Conservation (phyloP, 2,329 filamentous ascomycete species). For the Didymella sp. region DNA sequence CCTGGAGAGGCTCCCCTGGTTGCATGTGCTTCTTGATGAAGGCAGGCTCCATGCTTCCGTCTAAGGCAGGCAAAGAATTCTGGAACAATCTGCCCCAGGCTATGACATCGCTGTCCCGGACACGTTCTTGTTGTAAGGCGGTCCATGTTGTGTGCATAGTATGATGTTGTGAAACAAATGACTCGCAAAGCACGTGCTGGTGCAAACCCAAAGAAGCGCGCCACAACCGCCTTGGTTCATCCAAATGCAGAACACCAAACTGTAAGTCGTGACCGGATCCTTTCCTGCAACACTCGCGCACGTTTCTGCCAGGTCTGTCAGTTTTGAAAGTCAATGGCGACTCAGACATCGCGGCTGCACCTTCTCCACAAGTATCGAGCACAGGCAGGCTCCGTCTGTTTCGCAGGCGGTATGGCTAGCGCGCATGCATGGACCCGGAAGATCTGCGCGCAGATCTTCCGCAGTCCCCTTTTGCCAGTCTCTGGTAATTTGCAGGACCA, state of each 20-base stretch:
- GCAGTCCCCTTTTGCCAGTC: neutral
- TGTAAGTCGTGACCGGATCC: neutral
- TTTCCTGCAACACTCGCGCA: neutral
- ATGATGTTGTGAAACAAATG: constrained; percentile 1
- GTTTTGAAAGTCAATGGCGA: neutral
- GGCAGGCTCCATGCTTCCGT: neutral
- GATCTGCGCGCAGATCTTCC: neutral
- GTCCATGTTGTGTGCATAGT: neutral
- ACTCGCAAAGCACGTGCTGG: neutral
- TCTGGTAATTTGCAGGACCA: constrained; percentile 3
- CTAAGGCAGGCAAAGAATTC: neutral
- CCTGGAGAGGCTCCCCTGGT: neutral
- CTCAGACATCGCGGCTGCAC: neutral
- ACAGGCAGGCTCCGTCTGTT: neutral
- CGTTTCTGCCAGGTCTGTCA: neutral
- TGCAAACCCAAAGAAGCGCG: neutral
- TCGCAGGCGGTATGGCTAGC: neutral
- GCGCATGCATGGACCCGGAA: neutral
- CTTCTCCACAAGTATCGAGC: neutral
- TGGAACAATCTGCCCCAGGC: neutral
- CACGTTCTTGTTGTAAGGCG: neutral
- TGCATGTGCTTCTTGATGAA: neutral
- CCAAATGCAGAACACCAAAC: neutral
- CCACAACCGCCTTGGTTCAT: neutral
- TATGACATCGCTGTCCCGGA: neutral